phyloP scores from a whole-genome alignment of 495 filamentous ascomycete genomes.

The Aspergillus heteromorphus region DNA sequence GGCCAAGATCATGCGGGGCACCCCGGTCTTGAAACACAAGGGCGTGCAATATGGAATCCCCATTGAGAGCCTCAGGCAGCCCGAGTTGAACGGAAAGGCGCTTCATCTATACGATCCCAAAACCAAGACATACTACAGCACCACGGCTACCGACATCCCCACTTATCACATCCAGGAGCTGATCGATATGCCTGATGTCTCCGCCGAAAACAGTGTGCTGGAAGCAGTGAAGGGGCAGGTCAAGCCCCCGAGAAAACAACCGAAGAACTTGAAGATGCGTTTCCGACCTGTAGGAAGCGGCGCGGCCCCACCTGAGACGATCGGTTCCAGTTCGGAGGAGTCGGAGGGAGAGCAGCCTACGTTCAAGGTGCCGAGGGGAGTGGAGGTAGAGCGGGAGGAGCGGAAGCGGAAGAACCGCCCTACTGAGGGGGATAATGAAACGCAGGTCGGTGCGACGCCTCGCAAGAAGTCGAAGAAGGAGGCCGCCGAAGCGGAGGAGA shows the following conservation, averaged over 20 bases:
- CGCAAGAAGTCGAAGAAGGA: conserved; percentile 44
- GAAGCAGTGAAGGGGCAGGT: conserved; percentile 33
- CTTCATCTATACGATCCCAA: conserved; percentile 34
- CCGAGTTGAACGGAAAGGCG: conserved; percentile 26
- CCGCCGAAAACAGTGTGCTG: conserved; percentile 27
- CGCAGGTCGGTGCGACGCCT: conserved; percentile 21
- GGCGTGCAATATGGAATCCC: conserved; percentile 44
- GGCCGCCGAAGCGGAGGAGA: conserved; percentile 22
- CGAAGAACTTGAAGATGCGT: conserved; percentile 56
- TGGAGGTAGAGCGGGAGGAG: conserved; percentile 26
- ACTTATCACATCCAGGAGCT: conserved; percentile 45
- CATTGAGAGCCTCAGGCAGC: conserved; percentile 31
- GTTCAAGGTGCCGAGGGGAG: conserved; percentile 28
- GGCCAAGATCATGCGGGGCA: conserved; percentile 35
- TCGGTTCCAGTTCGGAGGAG: conserved; percentile 48
- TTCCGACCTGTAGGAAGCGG: conserved; percentile 51
- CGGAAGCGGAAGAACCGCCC: conserved; percentile 39
- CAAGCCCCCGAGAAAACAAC: conserved; percentile 46
- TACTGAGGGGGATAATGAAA: conserved; percentile 28
- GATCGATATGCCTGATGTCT: conserved; percentile 29
- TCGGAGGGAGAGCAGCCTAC: conserved; percentile 38
- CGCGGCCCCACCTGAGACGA: conserved; percentile 35
- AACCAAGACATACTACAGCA: conserved; percentile 28
- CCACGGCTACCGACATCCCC: conserved; percentile 27
- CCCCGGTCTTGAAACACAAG: conserved; percentile 36